Base-by-base conservation (phyloP, 192 early-diverging fungal species). In the Coemansia sp. region DNA sequence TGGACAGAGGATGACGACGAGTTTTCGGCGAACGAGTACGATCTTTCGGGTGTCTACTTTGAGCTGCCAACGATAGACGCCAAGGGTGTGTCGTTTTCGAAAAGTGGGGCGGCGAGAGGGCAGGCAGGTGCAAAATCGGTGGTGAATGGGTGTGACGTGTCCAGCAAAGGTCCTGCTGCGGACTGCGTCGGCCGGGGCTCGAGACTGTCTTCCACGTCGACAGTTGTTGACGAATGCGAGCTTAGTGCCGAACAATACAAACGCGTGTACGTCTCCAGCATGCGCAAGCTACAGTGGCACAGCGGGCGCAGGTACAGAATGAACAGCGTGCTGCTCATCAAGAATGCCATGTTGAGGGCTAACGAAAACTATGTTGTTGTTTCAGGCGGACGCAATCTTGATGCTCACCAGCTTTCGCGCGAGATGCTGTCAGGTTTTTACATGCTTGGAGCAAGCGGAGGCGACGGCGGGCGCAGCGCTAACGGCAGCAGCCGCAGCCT, bases 1-100 rank as follows among this genome's bases (percentile, higher is more conserved):
- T 81, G 78, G 78, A 45, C 66, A 16, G 78, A 66, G 14, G 78
- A 81, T 42, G 70, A 64, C 50, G 78, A 81, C 60, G 78, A 81
- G n/a, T 75, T 76, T 55, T 69, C 64, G 11, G 61, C 60, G 1
- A 32, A 31, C 20, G 78, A 81, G 29, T 81, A 81, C 49, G 78
- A 81, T n/a, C 50, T 81, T 42, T 64, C 69, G 36, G 78, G 78
- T 22, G 67, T 36, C 31, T 67, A 66, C 64, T 81, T 73, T 64
- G 78, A 76, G 67, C 73, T 81, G 40, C 67, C 67, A 20, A 32
- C 18, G 32, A 36, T 58, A n/a, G 32, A n/a, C 32, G n/a, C 59
- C 0, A 60, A 34, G 59, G 20, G 22, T 25, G 22, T 60, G 18
- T 18, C 34, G 40, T 31, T 45, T 40, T 17, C 59, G 12, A 7